Evolutionary conservation across 1,284 basidiomycete species (phyloP), one percentile per base, ranked within the genome.

Genomic region (Bjerkandera adusta): DNA sequence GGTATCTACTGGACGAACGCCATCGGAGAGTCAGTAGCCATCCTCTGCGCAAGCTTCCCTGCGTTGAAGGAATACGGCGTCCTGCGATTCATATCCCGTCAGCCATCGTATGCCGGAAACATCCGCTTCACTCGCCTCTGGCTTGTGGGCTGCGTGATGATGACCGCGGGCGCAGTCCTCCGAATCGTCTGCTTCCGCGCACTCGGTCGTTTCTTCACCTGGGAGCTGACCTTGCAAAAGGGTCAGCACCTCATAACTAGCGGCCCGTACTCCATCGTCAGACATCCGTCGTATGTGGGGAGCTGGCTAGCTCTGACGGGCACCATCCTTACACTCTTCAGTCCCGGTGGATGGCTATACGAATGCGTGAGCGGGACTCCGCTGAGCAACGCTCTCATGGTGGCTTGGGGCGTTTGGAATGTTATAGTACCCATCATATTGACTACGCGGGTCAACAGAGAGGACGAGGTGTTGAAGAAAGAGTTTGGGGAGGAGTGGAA

Each of bases 131-230:
- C n/a, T n/a, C n/a, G n/a, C n/a, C n/a, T n/a, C n/a, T 57, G 53
- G 45, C 30, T 54, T 29, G 12, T 47, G 33, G 50, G 48, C 24
- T 25, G 45, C 11, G 24, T 47, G 11, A 43, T 54, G 32, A 48
- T 45, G 35, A 40, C 43, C 24, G 20, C 47, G 22, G 53, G 53
- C 20, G 53, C 52, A 27, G 11, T 50, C 36, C 34, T 55, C n/a
- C 56, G 56, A 27, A 36, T 56, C 32, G 30, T 45, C 15, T 54
- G 57, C 27, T 40, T 39, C 22, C 45, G 36, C 16, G 30, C 25
- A 20, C 25, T 46, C 12, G 45, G 45, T 10, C 15, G 22, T 16
- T 26, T 39, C 45, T 46, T 39, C 45, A 46, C 45, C 5, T 46
- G 25, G 27, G 45, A 46, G 36, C 45, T 46, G 4, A 33, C 45